Evolutionary conservation across 495 filamentous ascomycete species (phyloP).

Genomic region (Pyronema omphalodes): DNA sequence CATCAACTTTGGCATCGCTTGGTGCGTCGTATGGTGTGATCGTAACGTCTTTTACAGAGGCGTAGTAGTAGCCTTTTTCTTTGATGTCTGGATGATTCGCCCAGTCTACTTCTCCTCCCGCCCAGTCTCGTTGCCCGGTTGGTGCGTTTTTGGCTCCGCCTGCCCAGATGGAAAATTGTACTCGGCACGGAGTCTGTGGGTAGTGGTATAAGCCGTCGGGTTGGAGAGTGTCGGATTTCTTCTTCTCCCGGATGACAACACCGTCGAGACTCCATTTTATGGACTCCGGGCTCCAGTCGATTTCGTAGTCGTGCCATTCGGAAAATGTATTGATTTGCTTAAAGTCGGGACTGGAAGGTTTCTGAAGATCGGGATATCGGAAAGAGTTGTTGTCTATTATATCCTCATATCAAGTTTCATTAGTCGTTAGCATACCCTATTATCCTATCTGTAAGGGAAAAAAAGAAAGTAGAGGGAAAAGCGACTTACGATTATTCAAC

Average conservation of each 20-base stretch:
- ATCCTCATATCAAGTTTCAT: too few relatives aligned
- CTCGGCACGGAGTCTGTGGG: constrained; percentile 79
- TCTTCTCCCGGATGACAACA: constrained; percentile 48
- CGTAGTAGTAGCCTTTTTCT: constrained; percentile 74
- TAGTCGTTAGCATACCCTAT: too few relatives aligned
- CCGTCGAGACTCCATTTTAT: constrained; percentile 80
- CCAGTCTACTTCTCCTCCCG: constrained; percentile 83
- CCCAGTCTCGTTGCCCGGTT: constrained; percentile 74
- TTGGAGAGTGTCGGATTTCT: constrained; percentile 68
- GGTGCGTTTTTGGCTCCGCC: constrained; percentile 65
- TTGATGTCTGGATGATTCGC: constrained; percentile 53
- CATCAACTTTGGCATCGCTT: constrained; percentile 35
- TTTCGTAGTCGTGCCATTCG: constrained; percentile 76
- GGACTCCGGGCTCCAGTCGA: constrained; percentile 75
- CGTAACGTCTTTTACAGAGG: constrained; percentile 53
- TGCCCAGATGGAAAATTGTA: constrained; percentile 93
- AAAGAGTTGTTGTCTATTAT: too few relatives aligned
- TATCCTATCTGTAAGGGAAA: too few relatives aligned
- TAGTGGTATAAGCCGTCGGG: constrained; percentile 64
- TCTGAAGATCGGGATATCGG: too few relatives aligned
- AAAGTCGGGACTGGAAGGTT: too few relatives aligned
- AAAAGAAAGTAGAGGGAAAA: too few relatives aligned
- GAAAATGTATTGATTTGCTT: constrained; percentile 47
- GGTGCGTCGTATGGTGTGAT: constrained; percentile 73
- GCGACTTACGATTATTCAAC: constrained; percentile 67